Percentiles rank a stretch among this genome's conserved stretches.
These are phyloP conservation scores for Prunus mume DNA, from an alignment of 306 rosid species.

Conservation along the genomic window DNA sequence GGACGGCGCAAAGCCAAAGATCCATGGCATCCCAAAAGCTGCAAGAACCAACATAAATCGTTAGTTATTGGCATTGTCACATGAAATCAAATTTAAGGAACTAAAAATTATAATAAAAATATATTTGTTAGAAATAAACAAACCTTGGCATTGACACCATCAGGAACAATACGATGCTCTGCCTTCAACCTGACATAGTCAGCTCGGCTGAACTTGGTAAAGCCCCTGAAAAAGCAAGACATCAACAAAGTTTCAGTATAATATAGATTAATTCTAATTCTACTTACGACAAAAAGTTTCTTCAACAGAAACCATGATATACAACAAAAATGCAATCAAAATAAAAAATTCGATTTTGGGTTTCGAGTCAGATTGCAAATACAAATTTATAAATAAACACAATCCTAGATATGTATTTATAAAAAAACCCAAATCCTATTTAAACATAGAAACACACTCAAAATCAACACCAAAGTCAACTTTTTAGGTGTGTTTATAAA, in stretches of 20 bases:
- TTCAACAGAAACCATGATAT: background rate
- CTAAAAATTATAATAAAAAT: background rate
- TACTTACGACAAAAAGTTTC: no score
- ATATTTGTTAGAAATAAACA: background rate
- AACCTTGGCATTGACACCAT: slow-evolving; percentile 89
- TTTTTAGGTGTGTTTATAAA: no score
- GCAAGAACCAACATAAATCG: slow-evolving; percentile 9
- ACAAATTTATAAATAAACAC: no score
- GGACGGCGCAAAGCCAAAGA: slow-evolving; percentile 64
- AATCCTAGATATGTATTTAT: no score
- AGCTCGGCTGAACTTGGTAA: slow-evolving; percentile 60
- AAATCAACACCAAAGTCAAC: no score
- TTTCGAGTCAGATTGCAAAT: background rate
- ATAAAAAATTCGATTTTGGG: background rate
- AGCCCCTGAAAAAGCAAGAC: slow-evolving; percentile 47
- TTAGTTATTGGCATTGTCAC: no score
- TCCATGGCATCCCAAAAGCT: slow-evolving; percentile 88
- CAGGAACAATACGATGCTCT: slow-evolving; percentile 57
- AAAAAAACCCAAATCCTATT: no score
- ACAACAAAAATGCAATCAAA: background rate
- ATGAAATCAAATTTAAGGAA: no score
- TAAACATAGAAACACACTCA: no score
- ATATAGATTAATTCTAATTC: no score
- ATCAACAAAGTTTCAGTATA: background rate
- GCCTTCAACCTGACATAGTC: slow-evolving; percentile 64